These are phyloP conservation scores for Annona cherimola DNA, from an alignment of 164 flowering plant species.

Conservation along the genomic window DNA sequence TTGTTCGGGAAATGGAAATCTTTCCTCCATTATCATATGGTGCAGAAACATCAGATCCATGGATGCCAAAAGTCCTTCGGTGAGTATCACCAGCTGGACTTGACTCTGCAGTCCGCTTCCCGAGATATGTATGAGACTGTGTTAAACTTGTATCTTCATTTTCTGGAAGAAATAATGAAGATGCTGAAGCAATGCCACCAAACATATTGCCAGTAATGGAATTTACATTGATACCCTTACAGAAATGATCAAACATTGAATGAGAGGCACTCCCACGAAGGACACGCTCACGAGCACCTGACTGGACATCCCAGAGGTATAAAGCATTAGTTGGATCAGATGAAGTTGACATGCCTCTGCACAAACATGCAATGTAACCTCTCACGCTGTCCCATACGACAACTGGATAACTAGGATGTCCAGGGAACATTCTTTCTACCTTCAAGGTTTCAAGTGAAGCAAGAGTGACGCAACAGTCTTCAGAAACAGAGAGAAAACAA, in stretches of 20 bases:
- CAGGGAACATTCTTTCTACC: slow-evolving; percentile 97
- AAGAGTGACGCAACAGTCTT: slow-evolving; percentile 78
- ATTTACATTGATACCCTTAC: slow-evolving; percentile 41
- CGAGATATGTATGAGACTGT: slow-evolving; percentile 25
- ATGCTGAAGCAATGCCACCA: slow-evolving; percentile 58
- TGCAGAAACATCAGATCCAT: slow-evolving; percentile 22
- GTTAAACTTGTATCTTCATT: slow-evolving; percentile 39
- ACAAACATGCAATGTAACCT: slow-evolving; percentile 86
- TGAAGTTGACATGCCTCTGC: slow-evolving; percentile 37
- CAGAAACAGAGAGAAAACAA: slow-evolving; percentile 92
- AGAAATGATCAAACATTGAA: slow-evolving; percentile 87
- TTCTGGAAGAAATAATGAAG: slow-evolving; percentile 52
- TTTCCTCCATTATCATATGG: slow-evolving; percentile 23
- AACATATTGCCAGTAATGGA: slow-evolving; percentile 33
- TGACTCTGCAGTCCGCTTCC: slow-evolving; percentile 24
- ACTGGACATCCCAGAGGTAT: slow-evolving; percentile 90
- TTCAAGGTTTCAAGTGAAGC: slow-evolving; percentile 76
- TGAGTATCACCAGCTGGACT: slow-evolving; percentile 6
- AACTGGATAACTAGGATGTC: slow-evolving; percentile 72
- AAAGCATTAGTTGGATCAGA: slow-evolving; percentile 48
- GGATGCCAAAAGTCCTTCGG: slow-evolving; percentile 6
- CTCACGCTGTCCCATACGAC: slow-evolving; percentile 89
- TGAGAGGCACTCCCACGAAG: slow-evolving; percentile 87
- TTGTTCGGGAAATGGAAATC: slow-evolving; percentile 1
- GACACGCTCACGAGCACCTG: slow-evolving; percentile 88